A percentile compares a stretch with the other conserved stretches of the same genome.
Conservation (phyloP, 2,329 filamentous ascomycete species). For the Dactylellina drechsleri region DNA sequence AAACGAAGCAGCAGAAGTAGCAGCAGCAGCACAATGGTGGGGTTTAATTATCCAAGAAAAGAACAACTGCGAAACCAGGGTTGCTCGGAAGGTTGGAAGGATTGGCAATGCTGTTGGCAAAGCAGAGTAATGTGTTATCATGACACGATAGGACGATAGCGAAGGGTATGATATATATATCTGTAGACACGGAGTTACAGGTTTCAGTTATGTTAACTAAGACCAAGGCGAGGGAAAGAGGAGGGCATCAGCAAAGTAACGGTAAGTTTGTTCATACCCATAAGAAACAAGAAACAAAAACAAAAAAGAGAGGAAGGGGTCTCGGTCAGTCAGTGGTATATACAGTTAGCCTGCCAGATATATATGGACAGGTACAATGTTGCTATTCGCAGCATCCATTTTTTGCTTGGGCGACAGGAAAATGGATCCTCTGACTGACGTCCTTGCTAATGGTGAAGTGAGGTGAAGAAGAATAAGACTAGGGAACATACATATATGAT, state of each 20-base stretch:
- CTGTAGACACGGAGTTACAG: constrained; percentile 9
- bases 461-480: too few species aligned
- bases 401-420: too few species aligned
- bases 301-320: background rate
- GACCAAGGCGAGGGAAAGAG: constrained; percentile 15
- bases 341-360: too few species aligned
- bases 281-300: background rate
- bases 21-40: constrained; percentile 25
- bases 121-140: constrained; percentile 32
- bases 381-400: too few species aligned
- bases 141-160: constrained; percentile 27
- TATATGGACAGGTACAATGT: too few species aligned
- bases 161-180: constrained; percentile 15
- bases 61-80: constrained; percentile 12
- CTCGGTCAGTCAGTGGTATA: background rate
- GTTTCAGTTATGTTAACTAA: constrained; percentile 19
- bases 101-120: constrained; percentile 40
- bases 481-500: too few species aligned
- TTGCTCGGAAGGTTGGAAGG: constrained; percentile 25
- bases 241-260: constrained; percentile 25
- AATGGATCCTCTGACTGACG: too few species aligned
- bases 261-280: constrained; percentile 10
- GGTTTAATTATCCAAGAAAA: constrained; percentile 40
- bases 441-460: too few species aligned
- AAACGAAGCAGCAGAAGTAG: background rate